Conservation (phyloP, 495 filamentous ascomycete species). For the Elasticomyces elasticus region DNA sequence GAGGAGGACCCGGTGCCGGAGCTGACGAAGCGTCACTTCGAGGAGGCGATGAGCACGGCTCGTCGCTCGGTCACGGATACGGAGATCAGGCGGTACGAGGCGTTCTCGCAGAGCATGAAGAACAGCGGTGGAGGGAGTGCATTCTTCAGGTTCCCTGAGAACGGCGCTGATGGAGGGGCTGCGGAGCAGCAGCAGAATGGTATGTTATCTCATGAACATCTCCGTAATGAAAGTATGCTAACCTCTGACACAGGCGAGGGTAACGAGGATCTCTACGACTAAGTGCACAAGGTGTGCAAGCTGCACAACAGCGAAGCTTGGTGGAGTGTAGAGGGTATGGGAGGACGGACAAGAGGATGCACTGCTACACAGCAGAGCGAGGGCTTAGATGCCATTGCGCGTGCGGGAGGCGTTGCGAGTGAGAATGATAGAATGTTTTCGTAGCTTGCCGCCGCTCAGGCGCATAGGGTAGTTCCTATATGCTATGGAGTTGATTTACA, state of each 20-base stretch:
- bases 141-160: slow-evolving; percentile 87
- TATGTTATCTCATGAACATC: slow-evolving; percentile 1
- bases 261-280: slow-evolving; percentile 24
- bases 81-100: slow-evolving; percentile 95
- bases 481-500: background rate
- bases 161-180: slow-evolving; percentile 11
- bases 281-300: background rate
- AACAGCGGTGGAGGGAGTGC: slow-evolving; percentile 75
- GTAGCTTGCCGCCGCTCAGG: background rate
- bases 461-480: background rate
- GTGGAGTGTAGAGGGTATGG: background rate
- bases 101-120: slow-evolving; percentile 98
- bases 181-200: slow-evolving; percentile 20
- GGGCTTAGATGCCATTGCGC: background rate
- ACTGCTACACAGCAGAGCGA: background rate
- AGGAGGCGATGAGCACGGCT: slow-evolving; percentile 93
- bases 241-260: slow-evolving; percentile 12
- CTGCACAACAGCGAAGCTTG: background rate
- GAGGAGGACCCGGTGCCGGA: slow-evolving; percentile 91
- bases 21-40: slow-evolving; percentile 91
- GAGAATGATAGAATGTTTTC: slow-evolving; percentile 4
- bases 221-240: background rate
- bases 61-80: slow-evolving; percentile 90
- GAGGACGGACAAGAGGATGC: background rate
- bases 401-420: background rate